phyloP scores from a whole-genome alignment of 116 monocot species.

The Papilionanthe hybrid region DNA sequence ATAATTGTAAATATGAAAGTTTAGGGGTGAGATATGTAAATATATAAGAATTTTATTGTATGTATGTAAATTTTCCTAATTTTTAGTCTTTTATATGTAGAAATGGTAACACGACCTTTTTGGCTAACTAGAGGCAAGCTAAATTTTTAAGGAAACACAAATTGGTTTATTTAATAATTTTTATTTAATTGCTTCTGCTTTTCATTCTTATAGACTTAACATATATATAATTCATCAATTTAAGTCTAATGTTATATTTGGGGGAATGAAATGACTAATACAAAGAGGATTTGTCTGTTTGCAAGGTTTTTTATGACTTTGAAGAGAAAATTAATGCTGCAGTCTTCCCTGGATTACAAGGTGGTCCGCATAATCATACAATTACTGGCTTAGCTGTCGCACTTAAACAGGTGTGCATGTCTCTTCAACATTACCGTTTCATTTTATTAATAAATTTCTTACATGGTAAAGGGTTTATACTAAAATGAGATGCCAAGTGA shows the following conservation, averaged over 20 bases:
- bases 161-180: neutral
- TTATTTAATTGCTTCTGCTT: neutral
- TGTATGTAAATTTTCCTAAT: too few relatives aligned
- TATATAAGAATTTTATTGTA: too few relatives aligned
- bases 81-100: neutral
- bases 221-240: neutral
- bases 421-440: neutral
- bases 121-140: neutral
- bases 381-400: conserved; percentile 99
- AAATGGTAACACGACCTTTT: neutral
- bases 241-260: neutral
- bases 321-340: conserved; percentile 97
- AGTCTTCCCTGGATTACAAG: conserved; percentile 99
- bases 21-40: too few relatives aligned
- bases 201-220: neutral
- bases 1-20: too few relatives aligned
- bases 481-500: neutral
- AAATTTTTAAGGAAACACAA: neutral
- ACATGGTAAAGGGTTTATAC: neutral
- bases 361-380: conserved; percentile 98
- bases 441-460: neutral
- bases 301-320: conserved; percentile 83
- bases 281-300: neutral
- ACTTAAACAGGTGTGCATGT: conserved; percentile 74
- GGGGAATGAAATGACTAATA: neutral